Percentiles rank a stretch among this genome's conserved stretches.
These are phyloP conservation scores for Strobilomyces echinocephalus DNA, from an alignment of 768 basidiomycete genomes.

Conservation along the genomic window DNA sequence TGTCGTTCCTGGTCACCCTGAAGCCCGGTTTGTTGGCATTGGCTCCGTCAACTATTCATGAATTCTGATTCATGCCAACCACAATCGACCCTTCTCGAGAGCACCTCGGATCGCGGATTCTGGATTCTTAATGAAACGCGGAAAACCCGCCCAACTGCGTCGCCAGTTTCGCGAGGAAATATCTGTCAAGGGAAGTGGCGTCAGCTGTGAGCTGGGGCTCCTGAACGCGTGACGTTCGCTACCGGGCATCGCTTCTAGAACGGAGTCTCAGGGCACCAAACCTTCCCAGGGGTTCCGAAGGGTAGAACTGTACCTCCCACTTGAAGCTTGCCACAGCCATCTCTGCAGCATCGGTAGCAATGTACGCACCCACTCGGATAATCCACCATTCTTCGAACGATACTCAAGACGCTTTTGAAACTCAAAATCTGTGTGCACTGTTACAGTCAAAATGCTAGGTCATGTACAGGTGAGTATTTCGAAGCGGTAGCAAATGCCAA, in stretches of 20 bases:
- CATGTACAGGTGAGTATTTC: constrained; percentile 24
- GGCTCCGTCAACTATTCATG: no score
- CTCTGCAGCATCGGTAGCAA: background rate
- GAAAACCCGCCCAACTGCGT: no score
- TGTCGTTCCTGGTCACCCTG: no score
- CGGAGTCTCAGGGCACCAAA: background rate
- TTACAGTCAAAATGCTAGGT: constrained; percentile 23
- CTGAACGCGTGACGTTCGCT: background rate
- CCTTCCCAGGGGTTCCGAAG: background rate
- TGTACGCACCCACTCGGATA: background rate
- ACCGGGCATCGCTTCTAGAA: background rate
- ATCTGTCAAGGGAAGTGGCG: background rate
- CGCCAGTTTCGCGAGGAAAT: no score
- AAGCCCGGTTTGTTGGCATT: no score
- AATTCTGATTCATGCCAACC: no score
- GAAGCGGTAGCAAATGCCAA: constrained; percentile 5
- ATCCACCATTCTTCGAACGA: constrained; percentile 8
- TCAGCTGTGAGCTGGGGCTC: background rate
- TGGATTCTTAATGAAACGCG: no score
- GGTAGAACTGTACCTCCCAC: no score
- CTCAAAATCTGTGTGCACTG: background rate
- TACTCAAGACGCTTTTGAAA: background rate
- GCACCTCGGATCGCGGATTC: background rate
- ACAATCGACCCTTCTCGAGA: background rate
- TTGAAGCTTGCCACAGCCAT: background rate